Percentiles rank a stretch among this genome's conserved stretches.
These are phyloP conservation scores for Ambrosiella xylebori DNA, from an alignment of 2,329 filamentous ascomycete species.

Conservation along the genomic window DNA sequence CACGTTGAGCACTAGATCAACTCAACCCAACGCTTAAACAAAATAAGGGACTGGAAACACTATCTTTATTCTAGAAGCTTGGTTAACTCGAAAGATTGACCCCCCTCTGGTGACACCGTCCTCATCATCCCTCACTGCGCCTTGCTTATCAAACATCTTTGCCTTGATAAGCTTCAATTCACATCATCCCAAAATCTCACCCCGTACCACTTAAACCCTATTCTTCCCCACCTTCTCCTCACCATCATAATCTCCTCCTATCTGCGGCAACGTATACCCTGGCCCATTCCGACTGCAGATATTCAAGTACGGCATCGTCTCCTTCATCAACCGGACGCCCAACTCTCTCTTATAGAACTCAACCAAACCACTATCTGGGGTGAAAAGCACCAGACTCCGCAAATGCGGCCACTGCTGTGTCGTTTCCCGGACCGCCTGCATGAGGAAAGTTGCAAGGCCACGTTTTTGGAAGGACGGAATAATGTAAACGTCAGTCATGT, in stretches of 20 bases:
- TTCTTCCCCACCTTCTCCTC: no score
- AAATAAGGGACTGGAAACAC: no score
- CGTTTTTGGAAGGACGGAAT: conserved; percentile 39
- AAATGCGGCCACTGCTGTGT: conserved; percentile 40
- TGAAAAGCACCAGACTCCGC: conserved; percentile 40
- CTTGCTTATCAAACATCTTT: no score
- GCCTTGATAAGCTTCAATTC: no score
- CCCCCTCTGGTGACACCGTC: no score
- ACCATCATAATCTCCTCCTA: background rate
- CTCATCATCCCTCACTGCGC: no score
- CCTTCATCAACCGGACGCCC: conserved; percentile 27
- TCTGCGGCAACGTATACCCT: background rate
- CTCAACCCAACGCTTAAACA: no score
- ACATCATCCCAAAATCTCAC: no score
- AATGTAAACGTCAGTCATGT: conserved; percentile 51
- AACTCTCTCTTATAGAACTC: conserved; percentile 32
- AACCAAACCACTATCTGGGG: conserved; percentile 19
- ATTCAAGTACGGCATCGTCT: conserved; percentile 16
- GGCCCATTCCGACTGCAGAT: conserved; percentile 6
- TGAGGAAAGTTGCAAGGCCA: conserved; percentile 49
- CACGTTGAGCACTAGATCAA: no score
- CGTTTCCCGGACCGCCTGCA: conserved; percentile 40
- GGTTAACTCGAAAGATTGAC: no score
- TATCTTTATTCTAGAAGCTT: no score
- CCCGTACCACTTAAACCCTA: no score